Percentiles rank a stretch among this genome's conserved stretches.
phyloP scores from a whole-genome alignment of 2,329 filamentous ascomycete species.

The Ascochyta clinopodiicola region DNA sequence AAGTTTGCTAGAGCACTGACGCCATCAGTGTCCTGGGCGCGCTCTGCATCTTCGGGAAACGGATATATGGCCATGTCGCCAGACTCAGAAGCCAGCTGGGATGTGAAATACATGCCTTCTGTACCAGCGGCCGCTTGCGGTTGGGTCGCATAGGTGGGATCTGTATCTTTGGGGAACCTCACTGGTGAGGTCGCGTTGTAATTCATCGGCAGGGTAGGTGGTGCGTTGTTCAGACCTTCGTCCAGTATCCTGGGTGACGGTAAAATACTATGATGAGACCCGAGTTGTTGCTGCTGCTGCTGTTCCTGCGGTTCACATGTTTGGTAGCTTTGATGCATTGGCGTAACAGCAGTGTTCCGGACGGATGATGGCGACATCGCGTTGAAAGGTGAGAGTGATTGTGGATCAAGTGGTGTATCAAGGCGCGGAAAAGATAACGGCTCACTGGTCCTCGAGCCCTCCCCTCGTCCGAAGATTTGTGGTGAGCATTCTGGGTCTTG shows the following conservation, averaged over 20 bases:
- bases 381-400: background rate
- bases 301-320: background rate
- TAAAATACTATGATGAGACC: background rate
- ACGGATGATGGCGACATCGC: background rate
- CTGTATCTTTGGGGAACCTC: background rate
- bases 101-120: background rate
- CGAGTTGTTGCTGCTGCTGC: background rate
- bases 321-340: background rate
- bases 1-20: background rate
- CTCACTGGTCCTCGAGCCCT: background rate
- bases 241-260: background rate
- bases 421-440: background rate
- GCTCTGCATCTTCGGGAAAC: background rate
- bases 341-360: background rate
- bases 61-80: background rate
- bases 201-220: background rate
- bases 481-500: background rate
- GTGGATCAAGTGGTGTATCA: background rate
- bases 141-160: background rate
- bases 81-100: background rate
- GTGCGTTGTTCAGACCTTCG: background rate
- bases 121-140: background rate
- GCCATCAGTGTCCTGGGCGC: background rate
- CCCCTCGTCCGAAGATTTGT: background rate
- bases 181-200: background rate